Base-by-base conservation (phyloP, 371 early-diverging fungal genomes). In the Mucor ambiguus region DNA sequence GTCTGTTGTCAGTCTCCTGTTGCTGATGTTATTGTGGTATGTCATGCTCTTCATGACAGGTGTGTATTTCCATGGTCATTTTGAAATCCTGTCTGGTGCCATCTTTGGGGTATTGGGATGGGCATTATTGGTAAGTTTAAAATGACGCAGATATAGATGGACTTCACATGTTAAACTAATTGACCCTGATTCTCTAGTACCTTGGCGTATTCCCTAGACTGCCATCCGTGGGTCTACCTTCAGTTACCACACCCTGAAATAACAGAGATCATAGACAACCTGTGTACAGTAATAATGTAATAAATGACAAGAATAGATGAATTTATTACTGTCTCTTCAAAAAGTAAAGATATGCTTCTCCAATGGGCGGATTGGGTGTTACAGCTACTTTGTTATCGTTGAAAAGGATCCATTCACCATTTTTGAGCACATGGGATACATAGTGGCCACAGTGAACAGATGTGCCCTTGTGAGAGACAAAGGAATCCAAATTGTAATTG, bases 361-460 rank as follows among this genome's bases (percentile, higher is more conserved):
- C 88, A n/a, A 85, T 70, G 26, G 90, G 87, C 1, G 92, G 89
- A 48, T 80, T 78, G 10, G 86, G 83, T 33, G 87, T 83, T 4
- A 71, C 82, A 4, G 92, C 99, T 3, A 97, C 99, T 77, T 93
- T 94, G 72, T 95, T 88, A 78, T 98, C 99, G 73, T 98, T 98
- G 80, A 92, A 96, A 64, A 98, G 78, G 54, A 91, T 84, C 97
- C 98, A 98, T 58, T 84, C 81, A 20, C 79, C 86, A 22, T 84
- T 78, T 61, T 89, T 85, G 61, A 83, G 80, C 44, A 96, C 84
- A 67, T 95, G 96, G 11, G 95, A 89, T 10, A 98, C 95, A 76
- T 98, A 98, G 76, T 98, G 99, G 28, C 99, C 99, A 71, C 94
- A 95, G 70, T 96, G 96, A 1, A 94, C 89, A 4, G 97, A 97